phyloP scores from a whole-genome alignment of 2,329 filamentous ascomycete species.

The Colletotrichum sp. region DNA sequence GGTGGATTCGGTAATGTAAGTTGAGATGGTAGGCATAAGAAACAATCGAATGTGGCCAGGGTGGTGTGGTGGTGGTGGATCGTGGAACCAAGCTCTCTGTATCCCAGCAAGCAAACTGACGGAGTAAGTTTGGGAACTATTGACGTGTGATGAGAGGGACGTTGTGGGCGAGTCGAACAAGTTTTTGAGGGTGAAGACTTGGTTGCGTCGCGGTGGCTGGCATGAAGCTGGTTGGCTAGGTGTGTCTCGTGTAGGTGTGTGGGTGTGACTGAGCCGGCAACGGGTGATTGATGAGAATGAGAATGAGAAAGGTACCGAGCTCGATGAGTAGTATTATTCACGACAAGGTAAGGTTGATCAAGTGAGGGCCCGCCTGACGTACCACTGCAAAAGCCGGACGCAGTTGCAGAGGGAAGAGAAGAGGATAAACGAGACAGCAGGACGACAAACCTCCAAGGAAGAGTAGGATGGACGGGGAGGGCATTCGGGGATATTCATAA shows the following conservation, averaged over 20 bases:
- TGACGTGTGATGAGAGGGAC: background rate
- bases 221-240: background rate
- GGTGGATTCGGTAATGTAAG: conserved; percentile 18
- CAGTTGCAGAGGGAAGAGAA: background rate
- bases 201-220: background rate
- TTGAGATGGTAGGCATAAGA: conserved; percentile 14
- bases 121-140: background rate
- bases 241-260: background rate
- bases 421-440: background rate
- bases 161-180: background rate
- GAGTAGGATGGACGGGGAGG: background rate
- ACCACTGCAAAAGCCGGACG: background rate
- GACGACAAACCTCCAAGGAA: background rate
- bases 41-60: conserved; percentile 15
- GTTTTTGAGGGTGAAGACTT: background rate
- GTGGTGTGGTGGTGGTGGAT: background rate
- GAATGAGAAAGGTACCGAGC: background rate
- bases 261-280: background rate
- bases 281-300: background rate
- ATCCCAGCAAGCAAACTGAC: conserved; percentile 9
- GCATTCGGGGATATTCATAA: conserved; percentile 19
- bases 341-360: background rate
- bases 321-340: background rate
- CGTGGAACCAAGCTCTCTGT: conserved; percentile 4
- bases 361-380: conserved; percentile 15